phyloP scores from a whole-genome alignment of 2,329 filamentous ascomycete species.

The Monilinia aucupariae region DNA sequence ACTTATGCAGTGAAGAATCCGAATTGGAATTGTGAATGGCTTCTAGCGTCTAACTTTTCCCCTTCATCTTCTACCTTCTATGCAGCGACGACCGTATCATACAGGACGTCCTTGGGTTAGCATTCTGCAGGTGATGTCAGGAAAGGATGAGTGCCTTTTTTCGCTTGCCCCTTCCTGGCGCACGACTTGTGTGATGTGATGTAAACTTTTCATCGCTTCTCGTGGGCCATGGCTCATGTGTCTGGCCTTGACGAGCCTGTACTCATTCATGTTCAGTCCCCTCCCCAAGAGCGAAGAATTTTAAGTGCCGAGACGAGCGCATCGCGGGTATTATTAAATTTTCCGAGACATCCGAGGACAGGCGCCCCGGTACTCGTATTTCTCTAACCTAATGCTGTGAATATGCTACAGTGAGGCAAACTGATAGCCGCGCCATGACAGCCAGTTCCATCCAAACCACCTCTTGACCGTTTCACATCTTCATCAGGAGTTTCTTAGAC shows the following conservation, averaged over 20 bases:
- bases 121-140: neutral
- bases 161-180: neutral
- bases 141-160: neutral
- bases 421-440: slow-evolving; percentile 1
- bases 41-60: neutral
- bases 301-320: neutral
- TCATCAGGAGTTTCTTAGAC: slow-evolving; percentile 33
- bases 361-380: neutral
- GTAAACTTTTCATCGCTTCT: neutral
- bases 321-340: neutral
- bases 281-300: neutral
- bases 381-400: neutral
- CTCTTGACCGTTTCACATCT: slow-evolving; percentile 23
- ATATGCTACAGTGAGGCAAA: neutral
- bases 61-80: too few species aligned
- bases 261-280: neutral
- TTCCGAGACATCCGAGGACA: neutral
- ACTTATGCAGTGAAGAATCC: neutral
- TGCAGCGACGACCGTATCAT: neutral
- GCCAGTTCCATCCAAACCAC: neutral
- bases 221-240: neutral
- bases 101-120: neutral
- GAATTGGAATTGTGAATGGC: neutral
- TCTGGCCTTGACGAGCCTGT: neutral
- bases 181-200: neutral